Evolutionary conservation across 1,139 yeast species (phyloP).

Genomic region (Candida mesenterica): DNA sequence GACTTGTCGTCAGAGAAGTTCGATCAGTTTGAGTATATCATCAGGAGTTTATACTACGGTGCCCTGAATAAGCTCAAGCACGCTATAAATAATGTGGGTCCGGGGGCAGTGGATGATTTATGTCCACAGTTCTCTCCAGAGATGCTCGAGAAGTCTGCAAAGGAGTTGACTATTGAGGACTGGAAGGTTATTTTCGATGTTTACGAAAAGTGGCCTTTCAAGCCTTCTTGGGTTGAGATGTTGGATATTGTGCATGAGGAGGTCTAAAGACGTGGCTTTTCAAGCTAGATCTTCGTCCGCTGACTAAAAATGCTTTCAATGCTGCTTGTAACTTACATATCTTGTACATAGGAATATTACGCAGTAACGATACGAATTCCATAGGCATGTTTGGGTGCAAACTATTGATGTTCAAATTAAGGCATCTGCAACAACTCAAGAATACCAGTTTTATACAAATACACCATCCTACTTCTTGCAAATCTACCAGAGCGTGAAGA

Average conservation of each 20-base stretch:
- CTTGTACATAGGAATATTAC: background rate
- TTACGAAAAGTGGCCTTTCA: slow-evolving; percentile 82
- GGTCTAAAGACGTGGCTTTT: no score
- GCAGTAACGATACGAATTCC: no score
- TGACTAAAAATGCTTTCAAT: background rate
- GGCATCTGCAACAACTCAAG: no score
- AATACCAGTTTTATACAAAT: no score
- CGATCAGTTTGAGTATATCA: slow-evolving; percentile 65
- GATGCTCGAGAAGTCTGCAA: slow-evolving; percentile 45
- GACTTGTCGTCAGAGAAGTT: slow-evolving; percentile 26
- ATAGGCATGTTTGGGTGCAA: no score
- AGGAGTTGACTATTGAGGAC: slow-evolving; percentile 54
- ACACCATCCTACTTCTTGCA: no score
- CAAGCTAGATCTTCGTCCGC: no score
- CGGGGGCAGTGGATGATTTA: slow-evolving; percentile 77
- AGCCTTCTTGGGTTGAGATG: slow-evolving; percentile 47
- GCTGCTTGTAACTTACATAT: background rate
- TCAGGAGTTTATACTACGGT: slow-evolving; percentile 61
- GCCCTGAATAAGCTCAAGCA: slow-evolving; percentile 49
- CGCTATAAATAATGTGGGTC: slow-evolving; percentile 60
- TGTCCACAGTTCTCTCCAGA: slow-evolving; percentile 31
- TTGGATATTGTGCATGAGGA: slow-evolving; percentile 22
- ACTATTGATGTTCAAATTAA: no score
- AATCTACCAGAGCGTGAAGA: no score
- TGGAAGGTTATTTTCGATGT: slow-evolving; percentile 47